Conservation (phyloP, 2,329 filamentous ascomycete species). For the Colletotrichum chrysophilum region DNA sequence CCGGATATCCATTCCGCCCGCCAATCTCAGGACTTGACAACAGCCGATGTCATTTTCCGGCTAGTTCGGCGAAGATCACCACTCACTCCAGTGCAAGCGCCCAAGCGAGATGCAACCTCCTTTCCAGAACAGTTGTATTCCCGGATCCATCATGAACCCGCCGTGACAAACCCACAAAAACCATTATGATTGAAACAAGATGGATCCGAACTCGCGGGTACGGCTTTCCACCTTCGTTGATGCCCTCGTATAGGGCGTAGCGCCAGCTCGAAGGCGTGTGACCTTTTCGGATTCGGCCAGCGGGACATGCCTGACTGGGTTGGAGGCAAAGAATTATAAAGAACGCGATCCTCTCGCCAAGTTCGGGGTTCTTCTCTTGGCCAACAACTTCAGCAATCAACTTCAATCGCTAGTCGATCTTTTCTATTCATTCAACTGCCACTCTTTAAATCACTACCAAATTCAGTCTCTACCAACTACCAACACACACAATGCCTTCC, state of each 20-base stretch:
- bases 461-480: background rate
- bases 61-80: background rate
- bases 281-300: background rate
- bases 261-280: background rate
- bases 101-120: background rate
- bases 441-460: background rate
- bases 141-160: background rate
- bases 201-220: background rate
- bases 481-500: background rate
- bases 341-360: background rate
- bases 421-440: background rate
- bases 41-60: background rate
- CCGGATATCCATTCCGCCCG: background rate
- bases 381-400: background rate
- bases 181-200: conserved; percentile 1
- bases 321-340: background rate
- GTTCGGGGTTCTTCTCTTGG: background rate
- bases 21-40: background rate
- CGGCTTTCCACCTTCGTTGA: background rate
- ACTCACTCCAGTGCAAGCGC: background rate
- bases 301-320: background rate
- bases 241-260: background rate
- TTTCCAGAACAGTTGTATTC: background rate
- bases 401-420: background rate
- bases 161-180: background rate